A percentile compares a stretch with the other conserved stretches of the same genome.
These are phyloP conservation scores for Pseudocercospora eumusae DNA, from an alignment of 2,329 filamentous ascomycete species.

Conservation along the genomic window DNA sequence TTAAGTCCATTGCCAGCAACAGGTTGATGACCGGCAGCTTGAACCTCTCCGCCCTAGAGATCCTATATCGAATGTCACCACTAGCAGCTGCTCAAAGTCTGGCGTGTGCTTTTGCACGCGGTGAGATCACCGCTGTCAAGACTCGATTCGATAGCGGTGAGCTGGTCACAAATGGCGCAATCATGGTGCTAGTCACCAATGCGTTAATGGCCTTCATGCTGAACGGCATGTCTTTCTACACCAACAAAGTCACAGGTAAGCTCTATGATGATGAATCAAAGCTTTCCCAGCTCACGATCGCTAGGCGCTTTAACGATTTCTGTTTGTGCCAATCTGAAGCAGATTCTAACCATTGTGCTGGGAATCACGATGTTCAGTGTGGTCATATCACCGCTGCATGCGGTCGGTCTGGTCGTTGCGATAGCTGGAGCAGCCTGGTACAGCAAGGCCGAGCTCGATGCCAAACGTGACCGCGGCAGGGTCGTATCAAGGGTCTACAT, in stretches of 20 bases:
- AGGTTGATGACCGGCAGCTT: constrained; percentile 62
- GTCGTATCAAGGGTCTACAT: neutral
- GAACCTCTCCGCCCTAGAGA: constrained; percentile 60
- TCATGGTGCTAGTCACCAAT: constrained; percentile 25
- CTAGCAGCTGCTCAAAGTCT: constrained; percentile 60
- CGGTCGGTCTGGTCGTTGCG: constrained; percentile 57
- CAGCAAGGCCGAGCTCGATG: constrained; percentile 57
- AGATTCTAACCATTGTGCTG: constrained; percentile 39
- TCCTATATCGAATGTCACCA: constrained; percentile 63
- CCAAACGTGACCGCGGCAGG: constrained; percentile 11
- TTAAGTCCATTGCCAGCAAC: constrained; percentile 65
- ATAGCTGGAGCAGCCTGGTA: constrained; percentile 59
- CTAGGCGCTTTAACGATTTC: constrained; percentile 36
- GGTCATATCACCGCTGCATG: constrained; percentile 47
- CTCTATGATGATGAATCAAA: neutral
- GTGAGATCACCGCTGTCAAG: constrained; percentile 30
- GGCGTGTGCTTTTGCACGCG: constrained; percentile 54
- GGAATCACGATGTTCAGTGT: constrained; percentile 40
- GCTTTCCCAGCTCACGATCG: neutral
- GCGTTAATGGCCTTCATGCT: constrained; percentile 39
- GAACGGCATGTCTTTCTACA: constrained; percentile 40
- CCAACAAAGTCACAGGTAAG: constrained; percentile 39
- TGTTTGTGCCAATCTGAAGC: constrained; percentile 41
- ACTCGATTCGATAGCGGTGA: constrained; percentile 4
- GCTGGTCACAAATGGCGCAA: neutral